A percentile compares a stretch with the other conserved stretches of the same genome.
These are phyloP conservation scores for Byssothecium circinans DNA, from an alignment of 2,329 filamentous ascomycete species.

Conservation along the genomic window DNA sequence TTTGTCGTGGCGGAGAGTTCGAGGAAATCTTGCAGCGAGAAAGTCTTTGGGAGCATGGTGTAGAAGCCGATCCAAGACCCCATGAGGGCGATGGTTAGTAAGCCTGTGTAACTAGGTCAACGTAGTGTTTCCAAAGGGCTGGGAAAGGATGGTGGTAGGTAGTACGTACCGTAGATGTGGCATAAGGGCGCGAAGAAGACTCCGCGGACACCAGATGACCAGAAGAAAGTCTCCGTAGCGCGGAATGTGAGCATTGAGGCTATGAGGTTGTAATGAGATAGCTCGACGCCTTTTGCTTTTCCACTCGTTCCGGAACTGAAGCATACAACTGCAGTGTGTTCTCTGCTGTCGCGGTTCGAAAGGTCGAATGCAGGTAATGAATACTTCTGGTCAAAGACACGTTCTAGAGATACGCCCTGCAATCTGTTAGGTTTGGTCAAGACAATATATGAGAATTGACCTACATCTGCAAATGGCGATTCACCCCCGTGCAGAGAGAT, in stretches of 20 bases:
- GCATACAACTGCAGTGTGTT: slow-evolving; percentile 19
- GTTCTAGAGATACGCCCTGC: slow-evolving; percentile 4
- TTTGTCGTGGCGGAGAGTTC: slow-evolving; percentile 9
- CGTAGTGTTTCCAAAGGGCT: no score
- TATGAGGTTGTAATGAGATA: slow-evolving; percentile 23
- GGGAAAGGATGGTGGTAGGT: neutral
- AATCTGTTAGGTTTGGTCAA: no score
- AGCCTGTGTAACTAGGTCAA: slow-evolving; percentile 4
- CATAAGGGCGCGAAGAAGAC: slow-evolving; percentile 28
- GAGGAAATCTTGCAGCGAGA: slow-evolving; percentile 12
- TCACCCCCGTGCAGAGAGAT: slow-evolving; percentile 11
- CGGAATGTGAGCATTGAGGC: slow-evolving; percentile 16
- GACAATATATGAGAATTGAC: neutral
- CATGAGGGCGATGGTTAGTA: slow-evolving; percentile 16
- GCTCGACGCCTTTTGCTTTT: slow-evolving; percentile 24
- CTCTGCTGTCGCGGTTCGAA: slow-evolving; percentile 16
- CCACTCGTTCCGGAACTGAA: slow-evolving; percentile 30
- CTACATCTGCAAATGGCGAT: slow-evolving; percentile 7
- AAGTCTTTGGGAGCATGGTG: slow-evolving; percentile 19
- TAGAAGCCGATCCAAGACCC: slow-evolving; percentile 18
- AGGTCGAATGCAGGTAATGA: slow-evolving; percentile 21
- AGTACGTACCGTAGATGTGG: slow-evolving; percentile 18
- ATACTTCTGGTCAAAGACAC: slow-evolving; percentile 7
- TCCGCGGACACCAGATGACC: slow-evolving; percentile 10
- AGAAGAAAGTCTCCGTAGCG: slow-evolving; percentile 16